phyloP scores from a whole-genome alignment of 371 early-diverging fungal species.

The Zopfochytrium polystomum region DNA sequence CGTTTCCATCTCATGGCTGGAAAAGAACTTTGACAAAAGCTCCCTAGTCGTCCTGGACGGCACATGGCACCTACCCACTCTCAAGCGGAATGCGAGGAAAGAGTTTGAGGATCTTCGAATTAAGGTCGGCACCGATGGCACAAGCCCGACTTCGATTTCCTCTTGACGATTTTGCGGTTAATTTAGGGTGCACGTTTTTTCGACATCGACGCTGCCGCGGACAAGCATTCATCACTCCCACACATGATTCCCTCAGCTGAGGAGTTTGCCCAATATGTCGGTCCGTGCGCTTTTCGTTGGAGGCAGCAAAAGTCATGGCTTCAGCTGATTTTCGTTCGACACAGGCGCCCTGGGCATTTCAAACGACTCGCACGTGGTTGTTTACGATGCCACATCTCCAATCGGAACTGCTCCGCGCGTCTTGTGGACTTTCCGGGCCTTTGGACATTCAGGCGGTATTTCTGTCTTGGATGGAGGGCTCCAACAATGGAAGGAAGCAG shows the following conservation, averaged over 20 bases:
- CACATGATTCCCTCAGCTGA: conserved; percentile 48
- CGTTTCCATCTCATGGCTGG: too few relatives aligned
- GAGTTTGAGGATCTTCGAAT: conserved; percentile 55
- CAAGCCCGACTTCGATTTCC: too few relatives aligned
- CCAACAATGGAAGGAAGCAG: conserved; percentile 68
- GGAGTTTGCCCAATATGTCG: conserved; percentile 42
- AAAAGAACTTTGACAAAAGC: too few relatives aligned
- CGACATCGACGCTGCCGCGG: conserved; percentile 45
- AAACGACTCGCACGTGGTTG: conserved; percentile 44
- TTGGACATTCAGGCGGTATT: conserved; percentile 74
- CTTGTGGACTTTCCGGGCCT: conserved; percentile 61
- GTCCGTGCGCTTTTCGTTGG: conserved; percentile 10
- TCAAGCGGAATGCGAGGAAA: conserved; percentile 60
- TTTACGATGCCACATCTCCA: conserved; percentile 42
- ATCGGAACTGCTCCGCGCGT: conserved; percentile 47
- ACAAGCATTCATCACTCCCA: conserved; percentile 32
- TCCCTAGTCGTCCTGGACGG: conserved; percentile 76
- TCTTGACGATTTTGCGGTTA: background rate
- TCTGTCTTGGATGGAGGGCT: conserved; percentile 88
- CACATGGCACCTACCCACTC: conserved; percentile 84
- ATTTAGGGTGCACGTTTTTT: conserved; percentile 44
- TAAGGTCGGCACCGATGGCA: conserved; percentile 23
- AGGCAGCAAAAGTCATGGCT: background rate
- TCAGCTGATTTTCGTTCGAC: background rate
- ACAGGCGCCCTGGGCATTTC: conserved; percentile 43